Percentiles rank a stretch among this genome's conserved stretches.
These are phyloP conservation scores for Alternaria hordeiaustralica DNA, from an alignment of 2,329 filamentous ascomycete genomes.

Conservation along the genomic window DNA sequence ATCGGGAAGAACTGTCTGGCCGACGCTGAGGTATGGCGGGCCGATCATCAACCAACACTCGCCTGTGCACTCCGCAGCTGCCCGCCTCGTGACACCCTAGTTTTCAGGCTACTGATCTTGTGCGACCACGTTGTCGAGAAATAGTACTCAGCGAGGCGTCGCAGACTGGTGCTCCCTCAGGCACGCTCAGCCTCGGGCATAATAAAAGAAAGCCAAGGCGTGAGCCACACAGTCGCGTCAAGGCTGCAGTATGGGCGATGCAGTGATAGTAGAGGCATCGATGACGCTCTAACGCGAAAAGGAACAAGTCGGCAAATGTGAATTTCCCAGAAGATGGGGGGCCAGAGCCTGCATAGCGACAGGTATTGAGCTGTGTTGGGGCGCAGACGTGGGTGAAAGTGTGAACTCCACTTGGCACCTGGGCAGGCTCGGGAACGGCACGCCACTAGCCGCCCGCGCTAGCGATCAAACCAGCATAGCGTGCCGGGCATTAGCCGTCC, in stretches of 20 bases:
- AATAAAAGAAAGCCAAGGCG: background rate
- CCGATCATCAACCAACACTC: constrained; percentile 1
- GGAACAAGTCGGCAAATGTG: background rate
- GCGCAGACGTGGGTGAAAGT: background rate
- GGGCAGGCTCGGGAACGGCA: background rate
- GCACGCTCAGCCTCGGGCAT: constrained; percentile 17
- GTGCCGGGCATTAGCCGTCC: background rate
- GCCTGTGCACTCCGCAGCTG: background rate
- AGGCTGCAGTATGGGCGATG: background rate
- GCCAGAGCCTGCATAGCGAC: background rate
- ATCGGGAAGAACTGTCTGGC: background rate
- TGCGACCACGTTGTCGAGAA: constrained; percentile 1
- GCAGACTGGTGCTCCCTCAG: background rate
- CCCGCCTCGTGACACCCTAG: constrained; percentile 1
- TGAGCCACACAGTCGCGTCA: background rate
- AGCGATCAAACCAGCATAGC: background rate
- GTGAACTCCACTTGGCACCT: background rate
- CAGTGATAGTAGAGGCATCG: background rate
- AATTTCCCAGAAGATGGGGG: background rate
- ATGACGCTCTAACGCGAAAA: background rate
- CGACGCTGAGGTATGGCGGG: constrained; percentile 6
- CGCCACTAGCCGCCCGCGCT: background rate
- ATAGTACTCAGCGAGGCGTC: background rate
- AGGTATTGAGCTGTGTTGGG: background rate
- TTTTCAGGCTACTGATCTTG: background rate